Evolutionary conservation across 2,329 filamentous ascomycete genomes (phyloP).

Genomic region (Erysiphe pulchra): DNA sequence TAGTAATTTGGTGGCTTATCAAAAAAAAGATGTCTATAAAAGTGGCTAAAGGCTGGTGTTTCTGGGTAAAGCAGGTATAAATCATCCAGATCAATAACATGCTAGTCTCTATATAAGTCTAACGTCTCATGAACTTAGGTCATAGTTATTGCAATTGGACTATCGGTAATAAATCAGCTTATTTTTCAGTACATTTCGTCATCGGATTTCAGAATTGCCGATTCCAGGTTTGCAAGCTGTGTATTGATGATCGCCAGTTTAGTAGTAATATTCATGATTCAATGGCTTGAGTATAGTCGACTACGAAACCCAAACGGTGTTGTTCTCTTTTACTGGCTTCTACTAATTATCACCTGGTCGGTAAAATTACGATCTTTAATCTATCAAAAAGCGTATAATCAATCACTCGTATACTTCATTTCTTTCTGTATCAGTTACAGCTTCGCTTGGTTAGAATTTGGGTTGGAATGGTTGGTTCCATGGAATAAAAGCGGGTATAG

Average conservation of each 20-base stretch:
- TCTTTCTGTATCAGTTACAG: conserved; percentile 33
- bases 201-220: conserved; percentile 30
- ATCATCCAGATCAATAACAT: neutral
- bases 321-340: conserved; percentile 48
- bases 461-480: conserved; percentile 41
- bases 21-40: conserved; percentile 39
- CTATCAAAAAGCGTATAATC: conserved; percentile 28
- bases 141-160: conserved; percentile 29
- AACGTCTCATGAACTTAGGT: conserved; percentile 15
- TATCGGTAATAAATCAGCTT: conserved; percentile 32
- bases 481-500: conserved; percentile 46
- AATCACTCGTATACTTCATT: conserved; percentile 34
- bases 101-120: neutral
- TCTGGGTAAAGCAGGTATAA: conserved; percentile 67
- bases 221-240: conserved; percentile 49
- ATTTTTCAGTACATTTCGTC: conserved; percentile 34
- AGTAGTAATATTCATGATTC: conserved; percentile 34
- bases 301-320: conserved; percentile 44
- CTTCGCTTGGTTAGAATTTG: conserved; percentile 33
- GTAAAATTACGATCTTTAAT: conserved; percentile 45
- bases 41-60: conserved; percentile 68
- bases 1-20: conserved; percentile 58
- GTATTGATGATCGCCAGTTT: conserved; percentile 33
- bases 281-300: conserved; percentile 45
- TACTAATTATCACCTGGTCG: conserved; percentile 35